Evolutionary conservation across 192 early-diverging fungal species (phyloP), one percentile per base, ranked within the genome.

Genomic region (Coemansia reversa): DNA sequence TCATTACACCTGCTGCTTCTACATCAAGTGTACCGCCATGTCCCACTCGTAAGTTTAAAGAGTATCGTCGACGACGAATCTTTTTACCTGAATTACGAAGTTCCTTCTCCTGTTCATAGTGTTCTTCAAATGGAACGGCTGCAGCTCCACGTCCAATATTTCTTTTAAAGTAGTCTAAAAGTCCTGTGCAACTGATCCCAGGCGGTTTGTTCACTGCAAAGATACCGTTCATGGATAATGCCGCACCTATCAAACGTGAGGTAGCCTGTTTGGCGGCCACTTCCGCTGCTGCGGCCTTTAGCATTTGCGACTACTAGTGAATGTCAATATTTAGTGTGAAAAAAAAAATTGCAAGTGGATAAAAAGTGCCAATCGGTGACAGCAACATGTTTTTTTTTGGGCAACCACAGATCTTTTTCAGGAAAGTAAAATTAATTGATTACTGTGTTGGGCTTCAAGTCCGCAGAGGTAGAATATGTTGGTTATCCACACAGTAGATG

Each of bases 21-120:
- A 81, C 74, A 55, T 75, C 78, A 51, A 81, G 32, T 0, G 78
- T 81, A 56, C 78, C 78, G 7, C 73, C 78, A 29, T 81, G 78
- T 0, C 78, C 78, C 0, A 81, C 63, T 2, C 74, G 72, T 22
- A 72, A n/a, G 1, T 48, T 30, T 18, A 47, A 23, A 16, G 48
- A 16, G 18, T 27, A 51, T 8, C 20, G 30, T 16, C 25, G 35
- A 0, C 69, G 63, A 4, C 47, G 49, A 16, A 75, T 65, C 24
- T 75, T 70, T 6, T 67, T 58, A 20, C 63, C 69, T 3, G 63
- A 23, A 2, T 4, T 11, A 18, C 74, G 62, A 25, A 72, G 58
- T 14, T 62, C 14, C 32, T 30, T n/a, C 25, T 81, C 78, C 12
- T 47, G 58, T 30, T 62, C 78, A 65, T 72, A 75, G 53, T 81